A percentile compares a stretch with the other conserved stretches of the same genome.
Conservation (phyloP, 2,329 filamentous ascomycete species). For the Pseudogymnoascus sp. region DNA sequence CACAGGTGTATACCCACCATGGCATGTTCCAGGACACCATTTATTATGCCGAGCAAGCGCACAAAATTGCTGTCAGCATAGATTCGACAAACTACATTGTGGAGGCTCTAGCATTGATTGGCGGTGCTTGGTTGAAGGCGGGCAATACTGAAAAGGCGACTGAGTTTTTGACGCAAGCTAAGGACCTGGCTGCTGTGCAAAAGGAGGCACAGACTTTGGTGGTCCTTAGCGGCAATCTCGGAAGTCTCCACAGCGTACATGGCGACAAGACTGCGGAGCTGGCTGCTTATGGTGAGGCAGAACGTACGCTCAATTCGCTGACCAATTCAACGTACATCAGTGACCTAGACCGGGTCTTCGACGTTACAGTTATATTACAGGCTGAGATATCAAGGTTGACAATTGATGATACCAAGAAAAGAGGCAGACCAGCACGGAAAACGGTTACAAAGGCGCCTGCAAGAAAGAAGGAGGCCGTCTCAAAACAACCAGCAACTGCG, state of each 20-base stretch:
- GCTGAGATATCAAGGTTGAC: constrained; percentile 21
- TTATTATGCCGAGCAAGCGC: constrained; percentile 79
- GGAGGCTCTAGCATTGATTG: constrained; percentile 48
- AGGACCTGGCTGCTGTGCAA: constrained; percentile 43
- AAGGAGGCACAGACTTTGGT: constrained; percentile 39
- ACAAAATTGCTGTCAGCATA: constrained; percentile 54
- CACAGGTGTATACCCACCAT: constrained; percentile 71
- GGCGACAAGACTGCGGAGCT: constrained; percentile 42
- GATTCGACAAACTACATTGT: constrained; percentile 37
- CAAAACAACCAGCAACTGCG: constrained; percentile 21
- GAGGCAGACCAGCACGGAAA: constrained; percentile 23
- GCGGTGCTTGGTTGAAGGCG: constrained; percentile 49
- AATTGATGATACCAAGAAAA: constrained; percentile 29
- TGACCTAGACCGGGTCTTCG: constrained; percentile 18
- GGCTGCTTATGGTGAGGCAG: constrained; percentile 40
- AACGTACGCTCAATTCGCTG: constrained; percentile 38
- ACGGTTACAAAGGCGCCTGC: constrained; percentile 24
- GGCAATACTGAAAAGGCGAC: constrained; percentile 52
- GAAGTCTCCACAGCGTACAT: constrained; percentile 44
- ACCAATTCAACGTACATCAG: constrained; percentile 32
- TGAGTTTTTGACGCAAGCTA: constrained; percentile 46
- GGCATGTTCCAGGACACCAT: constrained; percentile 83
- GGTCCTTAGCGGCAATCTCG: constrained; percentile 47
- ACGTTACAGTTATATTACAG: constrained; percentile 18
- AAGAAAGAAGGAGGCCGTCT: constrained; percentile 4